Percentiles rank a stretch among this genome's conserved stretches.
These are phyloP conservation scores for Globisporangium takayamanum DNA, from an alignment of 352 stramenopile genomes.

Conservation along the genomic window DNA sequence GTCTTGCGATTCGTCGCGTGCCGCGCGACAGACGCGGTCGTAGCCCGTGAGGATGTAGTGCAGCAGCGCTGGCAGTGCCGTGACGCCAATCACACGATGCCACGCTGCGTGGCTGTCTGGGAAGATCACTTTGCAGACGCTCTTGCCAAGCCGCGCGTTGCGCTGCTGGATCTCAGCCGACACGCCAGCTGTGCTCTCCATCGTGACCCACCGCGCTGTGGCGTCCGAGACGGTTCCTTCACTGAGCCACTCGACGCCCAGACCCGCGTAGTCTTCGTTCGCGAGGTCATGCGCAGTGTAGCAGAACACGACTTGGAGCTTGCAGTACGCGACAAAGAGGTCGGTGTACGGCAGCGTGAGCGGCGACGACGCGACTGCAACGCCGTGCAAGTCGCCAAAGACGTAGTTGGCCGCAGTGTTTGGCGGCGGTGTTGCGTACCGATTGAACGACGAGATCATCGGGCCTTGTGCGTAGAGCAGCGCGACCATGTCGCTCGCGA, in stretches of 20 bases:
- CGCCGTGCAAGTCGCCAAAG: constrained; percentile 47
- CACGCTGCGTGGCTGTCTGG: constrained; percentile 40
- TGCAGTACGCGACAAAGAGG: constrained; percentile 33
- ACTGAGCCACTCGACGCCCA: constrained; percentile 64
- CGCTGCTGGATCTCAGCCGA: constrained; percentile 76
- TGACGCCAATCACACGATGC: constrained; percentile 49
- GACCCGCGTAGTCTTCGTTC: constrained; percentile 50
- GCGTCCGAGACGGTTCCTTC: constrained; percentile 39
- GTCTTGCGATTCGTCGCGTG: neutral
- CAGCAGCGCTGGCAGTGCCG: constrained; percentile 44
- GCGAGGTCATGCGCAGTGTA: constrained; percentile 58
- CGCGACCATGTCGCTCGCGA: constrained; percentile 41
- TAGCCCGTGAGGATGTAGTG: constrained; percentile 59
- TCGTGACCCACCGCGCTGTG: constrained; percentile 54
- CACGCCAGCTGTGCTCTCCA: constrained; percentile 44
- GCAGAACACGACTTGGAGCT: constrained; percentile 67
- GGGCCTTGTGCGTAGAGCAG: constrained; percentile 60
- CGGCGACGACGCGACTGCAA: constrained; percentile 30
- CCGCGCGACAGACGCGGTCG: constrained; percentile 20
- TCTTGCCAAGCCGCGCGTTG: constrained; percentile 54
- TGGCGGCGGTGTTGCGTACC: constrained; percentile 25
- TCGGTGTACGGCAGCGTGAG: constrained; percentile 35
- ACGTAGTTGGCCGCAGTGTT: constrained; percentile 20
- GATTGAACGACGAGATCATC: constrained; percentile 51
- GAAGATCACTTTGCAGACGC: constrained; percentile 37